phyloP scores from a whole-genome alignment of 352 stramenopile genomes.

The Pythium brachiatum region DNA sequence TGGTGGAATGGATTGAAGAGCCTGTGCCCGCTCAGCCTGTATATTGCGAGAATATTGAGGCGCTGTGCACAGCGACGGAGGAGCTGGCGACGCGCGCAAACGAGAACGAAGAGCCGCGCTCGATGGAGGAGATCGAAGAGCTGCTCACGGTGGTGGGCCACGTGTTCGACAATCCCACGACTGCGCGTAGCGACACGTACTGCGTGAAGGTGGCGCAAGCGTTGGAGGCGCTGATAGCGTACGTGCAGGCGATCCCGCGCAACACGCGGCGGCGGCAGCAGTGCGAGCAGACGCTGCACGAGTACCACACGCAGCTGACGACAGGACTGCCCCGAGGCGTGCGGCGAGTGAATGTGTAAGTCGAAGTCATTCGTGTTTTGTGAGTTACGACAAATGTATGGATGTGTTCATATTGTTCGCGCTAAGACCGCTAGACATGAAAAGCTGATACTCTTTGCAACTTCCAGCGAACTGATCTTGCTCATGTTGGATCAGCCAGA shows the following conservation, averaged over 20 bases:
- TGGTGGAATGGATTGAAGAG: background rate
- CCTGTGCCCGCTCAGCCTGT: background rate
- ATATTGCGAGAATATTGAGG: background rate
- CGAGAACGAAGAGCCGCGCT: background rate
- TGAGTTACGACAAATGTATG: too few species aligned
- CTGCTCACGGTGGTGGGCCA: conserved; percentile 13
- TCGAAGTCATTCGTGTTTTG: too few species aligned
- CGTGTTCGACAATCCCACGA: conserved; percentile 22
- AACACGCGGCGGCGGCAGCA: conserved; percentile 17
- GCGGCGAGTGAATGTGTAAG: background rate
- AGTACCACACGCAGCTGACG: conserved; percentile 5
- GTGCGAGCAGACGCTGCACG: conserved; percentile 5
- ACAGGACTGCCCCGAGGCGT: background rate
- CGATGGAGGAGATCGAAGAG: conserved; percentile 21
- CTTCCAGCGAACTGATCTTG: too few species aligned
- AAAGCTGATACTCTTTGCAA: too few species aligned
- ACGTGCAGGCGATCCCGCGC: conserved; percentile 13
- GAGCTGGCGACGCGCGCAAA: background rate
- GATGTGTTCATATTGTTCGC: too few species aligned
- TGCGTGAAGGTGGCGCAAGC: background rate
- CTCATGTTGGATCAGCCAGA: too few species aligned
- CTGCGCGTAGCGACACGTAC: conserved; percentile 10
- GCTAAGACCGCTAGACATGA: too few species aligned
- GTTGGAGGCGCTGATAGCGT: conserved; percentile 8
- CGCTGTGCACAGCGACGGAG: conserved; percentile 1